Evolutionary conservation across 2,329 filamentous ascomycete genomes (phyloP).

Genomic region (Camptophora hylomeconis): DNA sequence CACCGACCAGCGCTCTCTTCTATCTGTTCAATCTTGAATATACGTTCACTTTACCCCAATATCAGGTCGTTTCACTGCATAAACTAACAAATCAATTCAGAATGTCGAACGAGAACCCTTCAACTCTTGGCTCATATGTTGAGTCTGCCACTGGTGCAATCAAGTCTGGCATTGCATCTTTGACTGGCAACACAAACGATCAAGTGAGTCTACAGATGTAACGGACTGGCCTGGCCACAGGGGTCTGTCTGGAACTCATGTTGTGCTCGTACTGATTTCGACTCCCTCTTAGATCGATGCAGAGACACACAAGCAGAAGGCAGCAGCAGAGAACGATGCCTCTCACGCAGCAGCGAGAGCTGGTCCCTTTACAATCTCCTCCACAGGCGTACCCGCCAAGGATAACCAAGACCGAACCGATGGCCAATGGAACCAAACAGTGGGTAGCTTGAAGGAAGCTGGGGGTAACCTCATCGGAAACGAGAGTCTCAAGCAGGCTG

Average conservation of each 20-base stretch:
- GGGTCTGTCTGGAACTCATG: slow-evolving; percentile 7
- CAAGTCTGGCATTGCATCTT: slow-evolving; percentile 56
- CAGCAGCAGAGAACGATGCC: slow-evolving; percentile 53
- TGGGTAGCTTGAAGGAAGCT: slow-evolving; percentile 75
- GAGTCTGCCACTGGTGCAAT: slow-evolving; percentile 60
- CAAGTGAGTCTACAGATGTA: slow-evolving; percentile 36
- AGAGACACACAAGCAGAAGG: slow-evolving; percentile 51
- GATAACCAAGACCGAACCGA: slow-evolving; percentile 60
- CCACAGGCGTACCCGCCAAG: slow-evolving; percentile 54
- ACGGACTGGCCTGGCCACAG: slow-evolving; percentile 1
- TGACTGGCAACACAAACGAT: slow-evolving; percentile 61
- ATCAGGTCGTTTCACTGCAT: no score
- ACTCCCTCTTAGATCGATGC: slow-evolving; percentile 44
- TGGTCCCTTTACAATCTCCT: slow-evolving; percentile 57
- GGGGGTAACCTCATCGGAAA: slow-evolving; percentile 63
- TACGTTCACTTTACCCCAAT: no score
- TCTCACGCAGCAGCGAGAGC: slow-evolving; percentile 64
- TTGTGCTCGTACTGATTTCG: slow-evolving; percentile 6
- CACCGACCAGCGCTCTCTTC: no score
- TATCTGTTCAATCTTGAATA: no score
- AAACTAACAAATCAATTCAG: no score
- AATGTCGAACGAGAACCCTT: slow-evolving; percentile 35
- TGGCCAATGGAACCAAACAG: slow-evolving; percentile 72
- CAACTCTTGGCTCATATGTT: slow-evolving; percentile 66
- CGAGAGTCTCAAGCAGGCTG: slow-evolving; percentile 60